Percentiles rank a stretch among this genome's conserved stretches.
Evolutionary conservation across 106 monocot genomes (phyloP).

Genomic region (Apostasia shenzhenica): DNA sequence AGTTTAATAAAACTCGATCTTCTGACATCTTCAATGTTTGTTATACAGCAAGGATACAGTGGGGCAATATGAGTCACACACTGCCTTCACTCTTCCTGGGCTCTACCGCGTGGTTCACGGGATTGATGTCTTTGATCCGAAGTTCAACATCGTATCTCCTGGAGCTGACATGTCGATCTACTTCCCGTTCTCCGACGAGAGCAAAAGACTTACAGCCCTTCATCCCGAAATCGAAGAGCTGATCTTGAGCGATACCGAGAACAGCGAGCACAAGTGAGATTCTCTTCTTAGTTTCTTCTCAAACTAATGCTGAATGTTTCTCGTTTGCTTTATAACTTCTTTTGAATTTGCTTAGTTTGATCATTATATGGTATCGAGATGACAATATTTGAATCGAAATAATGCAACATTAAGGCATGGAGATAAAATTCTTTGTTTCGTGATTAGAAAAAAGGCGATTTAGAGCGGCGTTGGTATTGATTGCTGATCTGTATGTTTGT

Average conservation of each 20-base stretch:
- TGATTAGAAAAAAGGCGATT: too few species aligned
- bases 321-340: too few species aligned
- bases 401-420: too few species aligned
- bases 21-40: background rate
- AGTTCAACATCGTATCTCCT: slow-evolving; percentile 80
- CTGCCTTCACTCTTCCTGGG: slow-evolving; percentile 67
- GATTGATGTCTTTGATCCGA: slow-evolving; percentile 74
- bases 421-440: too few species aligned
- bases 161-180: slow-evolving; percentile 80
- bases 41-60: slow-evolving; percentile 72
- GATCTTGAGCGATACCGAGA: slow-evolving; percentile 43
- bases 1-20: too few species aligned
- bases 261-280: slow-evolving; percentile 51
- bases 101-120: slow-evolving; percentile 79
- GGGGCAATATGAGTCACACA: slow-evolving; percentile 76
- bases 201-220: slow-evolving; percentile 54
- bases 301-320: too few species aligned
- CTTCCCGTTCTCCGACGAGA: slow-evolving; percentile 52
- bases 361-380: too few species aligned
- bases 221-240: slow-evolving; percentile 68
- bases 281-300: background rate
- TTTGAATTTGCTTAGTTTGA: too few species aligned
- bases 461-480: too few species aligned
- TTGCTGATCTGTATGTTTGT: background rate
- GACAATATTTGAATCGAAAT: too few species aligned